Base-by-base conservation (phyloP, 139 green algal species). In the Picochlorum sp. region DNA sequence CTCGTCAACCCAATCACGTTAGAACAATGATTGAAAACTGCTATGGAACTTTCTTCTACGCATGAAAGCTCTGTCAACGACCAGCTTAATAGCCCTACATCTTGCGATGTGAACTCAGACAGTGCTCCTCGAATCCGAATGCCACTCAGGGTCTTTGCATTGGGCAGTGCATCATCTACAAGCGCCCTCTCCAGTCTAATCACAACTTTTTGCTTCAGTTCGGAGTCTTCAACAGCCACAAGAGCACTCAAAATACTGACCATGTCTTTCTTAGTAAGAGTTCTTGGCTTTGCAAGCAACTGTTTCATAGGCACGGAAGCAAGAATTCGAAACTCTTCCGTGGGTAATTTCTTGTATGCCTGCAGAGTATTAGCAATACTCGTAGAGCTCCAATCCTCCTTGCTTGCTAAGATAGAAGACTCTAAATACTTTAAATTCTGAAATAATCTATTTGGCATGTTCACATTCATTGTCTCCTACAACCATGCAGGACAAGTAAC, bases 351-450 rank as follows among this genome's bases (percentile, higher is more conserved):
- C 22, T 2, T 47, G 7, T 24, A 59, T 26, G 52, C 52, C 7
- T 44, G 20, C 25, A 59, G 26, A 14, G 53, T 24, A 22, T 59
- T 59, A 22, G 52, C 52, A 20, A 59, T 22, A 22, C 52, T 59
- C 18, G 24, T 43, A 12, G 6, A 26, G 20, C 20, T 30, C 52
- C 52, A 59, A n/a, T 51, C 16, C 22, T 7, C 52, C 24, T 47
- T n/a, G n/a, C n/a, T n/a, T n/a, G n/a, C n/a, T n/a, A n/a, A n/a
- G n/a, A n/a, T n/a, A n/a, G n/a, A n/a, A n/a, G n/a, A n/a, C n/a
- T n/a, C n/a, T n/a, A n/a, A n/a, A n/a, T n/a, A n/a, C n/a, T n/a
- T n/a, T n/a, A n/a, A n/a, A n/a, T n/a, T n/a, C n/a, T n/a, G n/a
- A n/a, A n/a, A n/a, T n/a, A n/a, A n/a, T n/a, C n/a, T n/a, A n/a